Evolutionary conservation across 495 filamentous ascomycete species (phyloP), one percentile per base, ranked within the genome.

Genomic region (Extremus antarcticus): DNA sequence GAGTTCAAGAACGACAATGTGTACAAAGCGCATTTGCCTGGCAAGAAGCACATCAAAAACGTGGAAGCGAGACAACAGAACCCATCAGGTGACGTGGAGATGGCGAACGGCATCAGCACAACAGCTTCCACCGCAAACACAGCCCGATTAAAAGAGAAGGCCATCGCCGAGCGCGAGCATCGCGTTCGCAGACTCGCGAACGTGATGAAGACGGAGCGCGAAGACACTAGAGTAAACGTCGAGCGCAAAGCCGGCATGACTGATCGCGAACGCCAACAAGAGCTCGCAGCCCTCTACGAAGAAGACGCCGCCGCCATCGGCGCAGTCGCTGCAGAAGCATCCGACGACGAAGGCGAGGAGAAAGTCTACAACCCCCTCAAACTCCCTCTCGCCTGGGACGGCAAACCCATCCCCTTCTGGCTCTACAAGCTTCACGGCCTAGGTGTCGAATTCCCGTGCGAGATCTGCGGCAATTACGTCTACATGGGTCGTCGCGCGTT

Each of bases 331-430:
- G 78, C 77, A 20, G 74, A 74, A 19, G 78, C 84, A 40, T 79
- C 77, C 7, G 87, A 91, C 20, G 68, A 71, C 10, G 77, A 81
- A 38, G 76, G 69, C 3, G 85, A 90, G 22, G 88, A 92, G 54
- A 90, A 82, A 59, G 84, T 97, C 56, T 95, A 96, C 77, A 98
- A 98, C 66, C 92, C 92, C 1, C 77, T 97, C 56, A 98, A 98
- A 63, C 75, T 98, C 8, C 92, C 92, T 4, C 75, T 97, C 17
- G 90, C 88, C 3, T 98, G 92, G 92, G 92, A 98, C 62, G 91
- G 94, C 35, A 97, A 97, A 66, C 92, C 92, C 16, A 98, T 98
- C 63, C 92, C 92, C 15, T 97, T 90, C 74, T 98, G 92, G 92
- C 80, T 98, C 1, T 98, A 96, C 76, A 91, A 95, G 63, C 75